Base-by-base conservation (phyloP, 2,329 filamentous ascomycete genomes). In the Penicillium hordei region DNA sequence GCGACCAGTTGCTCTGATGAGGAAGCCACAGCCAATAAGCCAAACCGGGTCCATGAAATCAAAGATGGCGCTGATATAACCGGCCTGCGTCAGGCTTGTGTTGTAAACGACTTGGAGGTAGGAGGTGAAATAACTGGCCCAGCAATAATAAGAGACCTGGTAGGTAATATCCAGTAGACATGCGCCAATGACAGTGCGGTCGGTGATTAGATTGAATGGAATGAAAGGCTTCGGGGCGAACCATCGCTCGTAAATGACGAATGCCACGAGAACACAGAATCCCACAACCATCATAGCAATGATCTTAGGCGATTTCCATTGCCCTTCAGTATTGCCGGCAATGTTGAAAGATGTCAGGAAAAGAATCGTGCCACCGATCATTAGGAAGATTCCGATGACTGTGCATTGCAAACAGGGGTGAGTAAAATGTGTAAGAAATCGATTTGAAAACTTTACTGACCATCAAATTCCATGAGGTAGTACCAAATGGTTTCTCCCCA, bases 381-480 rank as follows among this genome's bases (percentile, higher is more conserved):
- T 78, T 3, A 89, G 75, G 27, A 89, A 60, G 23, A 88, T 77
- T 6, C 88, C 87, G 21, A 85, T 57, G 2, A 84, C 76, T 44
- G 12, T 23, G 31, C 5, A 13, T n/a, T 7, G 10, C 1, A 33
- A 34, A 12, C 1, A 23, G 15, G 3, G 29, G 8, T 13, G 13
- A 38, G 40, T 15, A 19, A 33, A 33, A 33, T 13, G 31, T 23
- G n/a, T 4, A 7, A 5, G 15, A 8, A 50, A 9, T 13, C 3
- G 31, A 27, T 17, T 31, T 13, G 34, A 5, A 3, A 25, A 5
- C 6, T 10, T 17, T 9, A 66, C 73, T 62, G 39, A 79, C 78
- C 63, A 67, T 90, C 87, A 60, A 89, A 86, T 63, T 89, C 82
- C 31, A 82, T 73, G n/a, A 78, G 64, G 68, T 86, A 87, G 67